phyloP scores from a whole-genome alignment of 2,329 filamentous ascomycete genomes.

The Parasarocladium wereldwijsianum region DNA sequence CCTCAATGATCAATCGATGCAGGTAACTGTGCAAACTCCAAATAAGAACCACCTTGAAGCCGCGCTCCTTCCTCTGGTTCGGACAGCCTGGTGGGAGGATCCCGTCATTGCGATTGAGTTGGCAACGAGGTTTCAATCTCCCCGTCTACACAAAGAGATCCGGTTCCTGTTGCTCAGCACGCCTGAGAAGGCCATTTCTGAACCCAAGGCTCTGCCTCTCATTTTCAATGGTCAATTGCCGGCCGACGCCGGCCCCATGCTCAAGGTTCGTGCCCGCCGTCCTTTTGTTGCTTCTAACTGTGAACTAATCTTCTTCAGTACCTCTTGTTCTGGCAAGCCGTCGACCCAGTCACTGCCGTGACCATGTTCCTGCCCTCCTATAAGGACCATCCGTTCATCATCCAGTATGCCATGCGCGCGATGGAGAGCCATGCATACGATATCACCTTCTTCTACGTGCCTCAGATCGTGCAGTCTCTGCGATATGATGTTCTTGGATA shows the following conservation, averaged over 20 bases:
- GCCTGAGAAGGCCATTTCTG: constrained; percentile 66
- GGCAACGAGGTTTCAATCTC: constrained; percentile 61
- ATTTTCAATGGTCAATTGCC: constrained; percentile 67
- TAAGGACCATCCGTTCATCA: constrained; percentile 77
- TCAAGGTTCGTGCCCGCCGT: constrained; percentile 45
- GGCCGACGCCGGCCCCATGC: constrained; percentile 59
- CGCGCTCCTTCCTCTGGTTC: constrained; percentile 48
- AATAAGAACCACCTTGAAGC: constrained; percentile 25
- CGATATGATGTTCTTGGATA: constrained; percentile 90
- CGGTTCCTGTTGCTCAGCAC: constrained; percentile 68
- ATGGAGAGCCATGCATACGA: constrained; percentile 92
- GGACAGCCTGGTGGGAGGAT: constrained; percentile 75
- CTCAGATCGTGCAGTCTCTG: constrained; percentile 90
- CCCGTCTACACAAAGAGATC: constrained; percentile 59
- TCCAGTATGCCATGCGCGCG: constrained; percentile 94
- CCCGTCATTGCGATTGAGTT: constrained; percentile 82
- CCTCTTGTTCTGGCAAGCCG: constrained; percentile 79
- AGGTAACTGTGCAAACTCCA: constrained; percentile 20
- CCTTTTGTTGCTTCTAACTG: neutral
- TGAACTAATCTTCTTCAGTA: constrained; percentile 37
- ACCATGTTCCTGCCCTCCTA: constrained; percentile 89
- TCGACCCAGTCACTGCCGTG: constrained; percentile 84
- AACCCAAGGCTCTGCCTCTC: constrained; percentile 71
- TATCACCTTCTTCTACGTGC: constrained; percentile 96
- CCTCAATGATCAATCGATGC: constrained; percentile 36